Base-by-base conservation (phyloP, 2,329 filamentous ascomycete genomes). In the Triangularia setosa region DNA sequence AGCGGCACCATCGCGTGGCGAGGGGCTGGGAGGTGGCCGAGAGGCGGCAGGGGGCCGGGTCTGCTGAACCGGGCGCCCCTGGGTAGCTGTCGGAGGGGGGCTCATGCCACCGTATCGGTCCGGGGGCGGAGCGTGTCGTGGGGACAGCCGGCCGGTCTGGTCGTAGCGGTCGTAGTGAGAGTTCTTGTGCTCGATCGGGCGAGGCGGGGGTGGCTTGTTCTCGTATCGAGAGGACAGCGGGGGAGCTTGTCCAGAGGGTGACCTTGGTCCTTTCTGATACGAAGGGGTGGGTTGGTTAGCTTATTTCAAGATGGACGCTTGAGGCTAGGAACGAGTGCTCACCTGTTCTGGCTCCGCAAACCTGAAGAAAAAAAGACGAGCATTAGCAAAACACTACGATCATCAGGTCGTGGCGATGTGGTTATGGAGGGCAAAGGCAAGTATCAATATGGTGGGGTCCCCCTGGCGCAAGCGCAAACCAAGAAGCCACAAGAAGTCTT, bases 11-110 rank as follows among this genome's bases (percentile, higher is more conserved):
- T 74, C 74, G 30, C 74, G 76, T 27, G 81, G 80, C 68, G 84
- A 78, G 67, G 92, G 84, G 70, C 88, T 87, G 69, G 87, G 85
- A 71, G 92, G 86, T 70, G 89, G 85, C 70, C 87, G 83, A 72
- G 86, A 85, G 74, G 80, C 73, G 69, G 86, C 72, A 70, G 87
- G 78, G 70, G 83, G 84, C 48, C 83, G 84, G 67, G 79, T 79
- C 48, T 84, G 81, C 44, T 71, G 67, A 44, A 75, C 70, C 61
- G 79, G 79, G 24, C 79, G 78, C 61, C 76, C 78, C 53, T 77
- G 78, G 24, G 74, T 75, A 57, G 79, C 76, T 62, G 75, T 76
- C 25, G 83, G 82, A 30, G 82, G 82, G 59, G 83, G 83, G 64
- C 82, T 84, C 76, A 82, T 82, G 61, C 79, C 77, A 62, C 79